Percentiles rank a stretch among this genome's conserved stretches.
Evolutionary conservation across 306 rosid genomes (phyloP).

Genomic region (Rubus parviflorus): DNA sequence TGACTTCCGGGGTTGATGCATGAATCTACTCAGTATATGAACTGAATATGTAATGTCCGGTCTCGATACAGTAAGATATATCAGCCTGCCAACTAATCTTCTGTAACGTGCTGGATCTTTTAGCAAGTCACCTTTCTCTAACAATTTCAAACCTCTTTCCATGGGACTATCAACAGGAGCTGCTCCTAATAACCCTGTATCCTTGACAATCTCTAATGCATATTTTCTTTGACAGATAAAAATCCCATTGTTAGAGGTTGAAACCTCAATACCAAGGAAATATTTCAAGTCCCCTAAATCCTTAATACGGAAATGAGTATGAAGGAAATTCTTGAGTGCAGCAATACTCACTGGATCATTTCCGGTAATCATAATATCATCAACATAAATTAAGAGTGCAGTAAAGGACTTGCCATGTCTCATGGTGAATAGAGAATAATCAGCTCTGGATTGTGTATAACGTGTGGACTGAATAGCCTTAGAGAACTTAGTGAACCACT

Average conservation of each 20-base stretch:
- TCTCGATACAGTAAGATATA: background rate
- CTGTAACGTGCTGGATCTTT: background rate
- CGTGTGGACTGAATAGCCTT: too few species aligned
- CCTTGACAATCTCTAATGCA: background rate
- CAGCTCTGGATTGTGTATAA: too few species aligned
- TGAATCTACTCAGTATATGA: background rate
- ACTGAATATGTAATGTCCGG: background rate
- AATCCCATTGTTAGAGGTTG: too few species aligned
- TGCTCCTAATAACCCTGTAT: background rate
- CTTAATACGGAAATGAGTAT: too few species aligned
- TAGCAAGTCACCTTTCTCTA: background rate
- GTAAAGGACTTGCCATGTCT: background rate
- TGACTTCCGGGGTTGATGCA: background rate
- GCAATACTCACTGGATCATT: too few species aligned
- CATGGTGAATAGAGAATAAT: background rate
- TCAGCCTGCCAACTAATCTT: background rate
- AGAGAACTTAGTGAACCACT: background rate
- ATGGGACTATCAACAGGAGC: background rate
- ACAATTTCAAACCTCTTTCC: background rate
- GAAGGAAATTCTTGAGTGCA: too few species aligned
- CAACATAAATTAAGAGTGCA: too few species aligned
- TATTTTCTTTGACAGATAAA: too few species aligned
- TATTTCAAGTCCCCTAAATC: too few species aligned
- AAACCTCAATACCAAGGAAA: too few species aligned
- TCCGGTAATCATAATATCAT: background rate